Percentiles rank a stretch among this genome's conserved stretches.
These are phyloP conservation scores for Lanmaoa pseudosensibilis DNA, from an alignment of 768 basidiomycete genomes.

Conservation along the genomic window DNA sequence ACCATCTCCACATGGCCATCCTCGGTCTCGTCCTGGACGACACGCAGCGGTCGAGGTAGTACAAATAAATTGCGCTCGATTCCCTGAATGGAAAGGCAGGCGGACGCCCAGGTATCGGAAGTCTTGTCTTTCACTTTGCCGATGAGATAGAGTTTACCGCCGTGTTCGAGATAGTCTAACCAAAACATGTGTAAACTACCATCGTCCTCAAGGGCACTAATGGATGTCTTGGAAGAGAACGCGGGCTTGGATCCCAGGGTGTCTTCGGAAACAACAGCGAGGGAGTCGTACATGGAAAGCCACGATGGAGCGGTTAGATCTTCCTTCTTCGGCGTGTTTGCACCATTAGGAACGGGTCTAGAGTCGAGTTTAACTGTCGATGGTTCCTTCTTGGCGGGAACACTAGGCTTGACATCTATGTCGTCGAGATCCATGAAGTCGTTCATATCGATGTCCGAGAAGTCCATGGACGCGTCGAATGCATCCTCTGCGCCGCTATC, in stretches of 20 bases:
- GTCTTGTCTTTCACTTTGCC: constrained; percentile 88
- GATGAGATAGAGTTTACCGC: constrained; percentile 82
- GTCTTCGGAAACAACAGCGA: constrained; percentile 61
- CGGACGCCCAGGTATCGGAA: constrained; percentile 68
- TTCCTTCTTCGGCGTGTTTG: constrained; percentile 42
- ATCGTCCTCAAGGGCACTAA: constrained; percentile 75
- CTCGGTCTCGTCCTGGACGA: constrained; percentile 39
- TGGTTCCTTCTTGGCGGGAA: constrained; percentile 27
- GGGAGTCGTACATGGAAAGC: constrained; percentile 74
- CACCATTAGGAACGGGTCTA: constrained; percentile 9
- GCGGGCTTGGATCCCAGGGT: constrained; percentile 47
- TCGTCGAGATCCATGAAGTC: constrained; percentile 61
- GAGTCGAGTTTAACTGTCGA: constrained; percentile 5
- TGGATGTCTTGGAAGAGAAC: constrained; percentile 39
- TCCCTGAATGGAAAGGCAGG: constrained; percentile 81
- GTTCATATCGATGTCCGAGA: constrained; percentile 61
- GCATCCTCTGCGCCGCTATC: constrained; percentile 50
- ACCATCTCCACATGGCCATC: constrained; percentile 37
- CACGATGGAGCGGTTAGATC: constrained; percentile 55
- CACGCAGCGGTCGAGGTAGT: constrained; percentile 69
- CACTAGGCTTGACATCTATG: constrained; percentile 44
- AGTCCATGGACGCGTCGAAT: constrained; percentile 49
- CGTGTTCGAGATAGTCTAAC: constrained; percentile 90
- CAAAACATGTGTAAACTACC: constrained; percentile 91
- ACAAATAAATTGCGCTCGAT: constrained; percentile 91